phyloP scores from a whole-genome alignment of 2,329 filamentous ascomycete genomes.

The Nothophoma quercina region DNA sequence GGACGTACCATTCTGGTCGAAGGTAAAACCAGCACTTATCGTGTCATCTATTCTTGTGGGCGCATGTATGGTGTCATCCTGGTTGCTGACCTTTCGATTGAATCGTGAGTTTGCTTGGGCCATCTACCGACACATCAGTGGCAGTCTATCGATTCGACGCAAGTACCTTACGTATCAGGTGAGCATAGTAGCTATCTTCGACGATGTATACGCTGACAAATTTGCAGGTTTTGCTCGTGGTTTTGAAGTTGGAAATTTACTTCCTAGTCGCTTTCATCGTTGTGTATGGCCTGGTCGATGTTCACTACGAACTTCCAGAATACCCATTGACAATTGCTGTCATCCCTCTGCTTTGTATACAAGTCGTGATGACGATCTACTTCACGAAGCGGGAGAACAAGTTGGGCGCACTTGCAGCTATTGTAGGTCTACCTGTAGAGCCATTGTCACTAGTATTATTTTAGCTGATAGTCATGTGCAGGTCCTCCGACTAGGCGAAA shows the following conservation, averaged over 20 bases:
- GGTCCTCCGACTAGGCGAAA: slow-evolving; percentile 25
- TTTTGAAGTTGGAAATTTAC: slow-evolving; percentile 28
- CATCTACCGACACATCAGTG: slow-evolving; percentile 25
- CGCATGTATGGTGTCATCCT: slow-evolving; percentile 12
- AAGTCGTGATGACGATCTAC: slow-evolving; percentile 20
- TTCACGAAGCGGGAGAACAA: slow-evolving; percentile 22
- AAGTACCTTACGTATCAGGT: slow-evolving; percentile 26
- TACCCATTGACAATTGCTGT: slow-evolving; percentile 33
- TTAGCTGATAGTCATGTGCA: neutral
- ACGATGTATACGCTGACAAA: neutral
- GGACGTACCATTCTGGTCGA: slow-evolving; percentile 15
- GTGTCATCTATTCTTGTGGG: slow-evolving; percentile 6
- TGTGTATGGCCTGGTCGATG: slow-evolving; percentile 29
- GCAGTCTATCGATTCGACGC: slow-evolving; percentile 10
- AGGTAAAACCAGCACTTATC: slow-evolving; percentile 9
- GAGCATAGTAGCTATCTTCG: neutral
- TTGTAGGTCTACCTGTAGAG: slow-evolving; percentile 24
- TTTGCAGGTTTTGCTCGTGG: slow-evolving; percentile 25
- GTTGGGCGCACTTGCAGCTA: slow-evolving; percentile 17
- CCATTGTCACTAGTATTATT: too few species aligned
- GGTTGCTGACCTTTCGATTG: slow-evolving; percentile 15
- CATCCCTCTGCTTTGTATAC: slow-evolving; percentile 28
- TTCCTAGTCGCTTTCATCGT: slow-evolving; percentile 33
- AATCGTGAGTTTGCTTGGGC: slow-evolving; percentile 27
- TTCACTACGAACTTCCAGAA: slow-evolving; percentile 32